Evolutionary conservation across 2,329 filamentous ascomycete genomes (phyloP), one percentile per base, ranked within the genome.

Genomic region (Colletotrichum sp.): DNA sequence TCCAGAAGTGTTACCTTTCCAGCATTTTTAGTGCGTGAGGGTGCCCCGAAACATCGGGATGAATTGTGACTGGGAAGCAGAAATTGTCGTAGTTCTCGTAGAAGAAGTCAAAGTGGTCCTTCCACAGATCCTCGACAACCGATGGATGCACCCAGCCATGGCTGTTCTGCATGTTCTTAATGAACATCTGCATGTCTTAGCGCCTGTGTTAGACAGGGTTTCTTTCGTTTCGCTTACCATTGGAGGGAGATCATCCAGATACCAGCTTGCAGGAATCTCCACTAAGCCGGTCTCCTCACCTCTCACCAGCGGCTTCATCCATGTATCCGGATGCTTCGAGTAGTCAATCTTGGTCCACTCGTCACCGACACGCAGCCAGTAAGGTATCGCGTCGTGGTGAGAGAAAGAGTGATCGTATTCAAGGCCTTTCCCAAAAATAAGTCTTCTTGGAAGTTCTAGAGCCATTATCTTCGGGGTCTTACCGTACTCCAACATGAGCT

Each of bases 51-150:
- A 94, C 92, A 80, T 95, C 93, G 0, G 94, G 94, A 82, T 95
- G 94, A 56, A 95, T 93, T 0, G 93, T 95, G 83, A 95, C 94
- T 0, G 94, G 93, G 79, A 95, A 95, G 63, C 95, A 89, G 77
- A 95, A 95, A 78, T 94, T 92, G 78, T 95, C 93, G 77, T 94
- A 93, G 81, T 95, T 93, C 30, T 93, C 87, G 81, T 95, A 95
- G 79, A 94, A 95, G 83, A 95, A 95, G 78, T 92, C 89, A 73
- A 94, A 93, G 78, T 93, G 91, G 76, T 93, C 90, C 67, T 88
- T 85, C 92, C 91, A 93, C 43, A 93, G 87, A 58, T 92, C 90
- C 79, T 94, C 91, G 1, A 93, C 88, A 75, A 92, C 90, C n/a
- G 65, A 69, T 1, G 88, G 85, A 71, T 89, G 88, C n/a, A 88